Evolutionary conservation across 306 rosid species (phyloP).

Genomic region (Quercus mongolica): DNA sequence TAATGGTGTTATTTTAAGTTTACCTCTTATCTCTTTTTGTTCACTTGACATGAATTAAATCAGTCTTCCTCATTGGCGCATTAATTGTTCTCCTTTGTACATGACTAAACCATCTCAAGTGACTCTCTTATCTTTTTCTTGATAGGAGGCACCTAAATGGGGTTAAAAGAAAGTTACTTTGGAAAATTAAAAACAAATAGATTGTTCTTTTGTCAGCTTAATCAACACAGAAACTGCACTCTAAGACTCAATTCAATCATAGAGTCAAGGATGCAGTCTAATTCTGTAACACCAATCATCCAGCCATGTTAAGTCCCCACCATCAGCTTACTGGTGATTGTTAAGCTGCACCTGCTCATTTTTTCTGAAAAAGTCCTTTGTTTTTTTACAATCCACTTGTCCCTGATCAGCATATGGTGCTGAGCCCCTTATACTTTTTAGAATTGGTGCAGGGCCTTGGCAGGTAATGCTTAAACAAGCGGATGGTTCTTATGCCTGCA

Average conservation of each 20-base stretch:
- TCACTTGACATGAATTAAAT: too few relatives aligned
- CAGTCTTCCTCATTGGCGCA: too few relatives aligned
- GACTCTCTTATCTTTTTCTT: too few relatives aligned
- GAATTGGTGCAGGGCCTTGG: constrained; percentile 77
- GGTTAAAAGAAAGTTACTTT: not conserved
- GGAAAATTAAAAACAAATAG: not conserved
- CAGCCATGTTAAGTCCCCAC: not conserved
- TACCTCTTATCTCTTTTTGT: too few relatives aligned
- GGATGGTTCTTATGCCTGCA: constrained; percentile 86
- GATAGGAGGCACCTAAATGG: too few relatives aligned
- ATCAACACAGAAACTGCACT: not conserved
- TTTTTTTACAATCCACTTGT: not conserved
- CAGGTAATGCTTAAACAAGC: constrained; percentile 98
- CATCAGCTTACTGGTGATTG: not conserved
- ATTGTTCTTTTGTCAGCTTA: not conserved
- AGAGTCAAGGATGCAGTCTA: not conserved
- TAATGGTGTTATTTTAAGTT: too few relatives aligned
- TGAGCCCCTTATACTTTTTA: constrained; percentile 12
- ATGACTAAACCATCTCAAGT: too few relatives aligned
- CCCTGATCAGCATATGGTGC: not conserved
- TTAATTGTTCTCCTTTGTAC: too few relatives aligned
- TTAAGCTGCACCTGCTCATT: not conserved
- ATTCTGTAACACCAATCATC: not conserved
- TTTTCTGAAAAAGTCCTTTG: not conserved
- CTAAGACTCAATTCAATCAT: not conserved